A percentile compares a stretch with the other conserved stretches of the same genome.
These are phyloP conservation scores for Pyrenophora teres DNA, from an alignment of 2,329 filamentous ascomycete species.

Conservation along the genomic window DNA sequence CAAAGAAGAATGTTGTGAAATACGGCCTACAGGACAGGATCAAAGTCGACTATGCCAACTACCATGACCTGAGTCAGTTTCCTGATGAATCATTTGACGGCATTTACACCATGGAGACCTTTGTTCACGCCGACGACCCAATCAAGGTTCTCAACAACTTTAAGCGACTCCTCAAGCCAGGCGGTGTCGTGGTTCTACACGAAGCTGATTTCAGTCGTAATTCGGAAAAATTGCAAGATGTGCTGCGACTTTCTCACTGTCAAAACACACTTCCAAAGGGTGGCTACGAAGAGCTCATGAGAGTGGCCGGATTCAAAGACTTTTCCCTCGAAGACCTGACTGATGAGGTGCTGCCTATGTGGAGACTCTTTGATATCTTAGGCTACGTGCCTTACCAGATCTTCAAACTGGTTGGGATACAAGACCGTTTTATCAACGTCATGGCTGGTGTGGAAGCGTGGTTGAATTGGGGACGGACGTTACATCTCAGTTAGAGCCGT, in stretches of 20 bases:
- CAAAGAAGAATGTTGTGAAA: constrained; percentile 44
- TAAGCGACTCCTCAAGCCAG: constrained; percentile 54
- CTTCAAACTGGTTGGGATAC: constrained; percentile 50
- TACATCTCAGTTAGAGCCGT: constrained; percentile 26
- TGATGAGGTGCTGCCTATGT: constrained; percentile 55
- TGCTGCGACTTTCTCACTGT: constrained; percentile 1
- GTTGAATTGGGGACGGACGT: constrained; percentile 27
- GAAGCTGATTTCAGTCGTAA: constrained; percentile 38
- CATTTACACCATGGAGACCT: constrained; percentile 62
- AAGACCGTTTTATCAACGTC: constrained; percentile 56
- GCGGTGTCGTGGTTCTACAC: constrained; percentile 53
- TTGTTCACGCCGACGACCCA: constrained; percentile 59
- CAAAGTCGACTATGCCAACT: constrained; percentile 53
- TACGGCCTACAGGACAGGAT: constrained; percentile 46
- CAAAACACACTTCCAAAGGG: constrained; percentile 42
- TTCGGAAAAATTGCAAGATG: constrained; percentile 15
- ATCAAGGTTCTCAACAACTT: constrained; percentile 53
- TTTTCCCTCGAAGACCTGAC: constrained; percentile 53
- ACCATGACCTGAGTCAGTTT: constrained; percentile 56
- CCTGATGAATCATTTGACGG: constrained; percentile 53
- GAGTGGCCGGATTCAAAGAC: constrained; percentile 44
- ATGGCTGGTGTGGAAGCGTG: constrained; percentile 51
- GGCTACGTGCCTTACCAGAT: constrained; percentile 55
- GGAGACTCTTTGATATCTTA: constrained; percentile 54
- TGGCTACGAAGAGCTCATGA: constrained; percentile 47